Percentiles rank a stretch among this genome's conserved stretches.
Conservation (phyloP, 108 stramenopile genomes). For the Seminavis robusta region DNA sequence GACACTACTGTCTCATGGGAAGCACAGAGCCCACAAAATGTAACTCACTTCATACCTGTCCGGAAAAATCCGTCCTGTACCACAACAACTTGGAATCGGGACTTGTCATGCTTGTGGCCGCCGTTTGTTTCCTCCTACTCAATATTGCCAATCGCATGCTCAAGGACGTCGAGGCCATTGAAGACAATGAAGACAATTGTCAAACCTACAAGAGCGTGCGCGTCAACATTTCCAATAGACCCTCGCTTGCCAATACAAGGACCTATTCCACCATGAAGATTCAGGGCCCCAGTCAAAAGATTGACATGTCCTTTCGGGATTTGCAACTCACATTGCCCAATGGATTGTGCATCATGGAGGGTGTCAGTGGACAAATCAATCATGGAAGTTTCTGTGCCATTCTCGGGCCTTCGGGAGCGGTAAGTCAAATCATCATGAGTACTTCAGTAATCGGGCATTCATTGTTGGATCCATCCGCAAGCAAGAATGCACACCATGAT, state of each 20-base stretch:
- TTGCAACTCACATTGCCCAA: conserved; percentile 16
- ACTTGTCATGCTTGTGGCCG: neutral
- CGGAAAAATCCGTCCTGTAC: too few relatives aligned
- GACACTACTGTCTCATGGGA: neutral
- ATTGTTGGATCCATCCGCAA: too few relatives aligned
- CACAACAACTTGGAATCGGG: neutral
- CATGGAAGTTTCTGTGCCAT: conserved; percentile 10
- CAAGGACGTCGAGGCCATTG: neutral
- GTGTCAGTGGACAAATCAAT: conserved; percentile 22
- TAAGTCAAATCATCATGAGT: conserved; percentile 3
- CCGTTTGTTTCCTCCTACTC: neutral
- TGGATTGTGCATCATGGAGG: conserved; percentile 15
- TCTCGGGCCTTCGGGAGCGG: conserved; percentile 13
- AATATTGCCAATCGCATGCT: neutral
- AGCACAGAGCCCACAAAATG: conserved; percentile 1
- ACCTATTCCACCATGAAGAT: neutral
- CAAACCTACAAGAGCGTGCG: neutral
- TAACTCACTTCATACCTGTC: neutral
- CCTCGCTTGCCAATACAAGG: too few relatives aligned
- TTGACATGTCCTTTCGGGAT: conserved; percentile 9
- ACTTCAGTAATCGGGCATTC: too few relatives aligned
- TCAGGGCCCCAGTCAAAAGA: neutral
- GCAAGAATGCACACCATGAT: too few relatives aligned
- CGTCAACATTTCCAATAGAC: neutral
- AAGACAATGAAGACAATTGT: neutral